Conservation (phyloP, 2,329 filamentous ascomycete species). For the Paecilomyces variotii region DNA sequence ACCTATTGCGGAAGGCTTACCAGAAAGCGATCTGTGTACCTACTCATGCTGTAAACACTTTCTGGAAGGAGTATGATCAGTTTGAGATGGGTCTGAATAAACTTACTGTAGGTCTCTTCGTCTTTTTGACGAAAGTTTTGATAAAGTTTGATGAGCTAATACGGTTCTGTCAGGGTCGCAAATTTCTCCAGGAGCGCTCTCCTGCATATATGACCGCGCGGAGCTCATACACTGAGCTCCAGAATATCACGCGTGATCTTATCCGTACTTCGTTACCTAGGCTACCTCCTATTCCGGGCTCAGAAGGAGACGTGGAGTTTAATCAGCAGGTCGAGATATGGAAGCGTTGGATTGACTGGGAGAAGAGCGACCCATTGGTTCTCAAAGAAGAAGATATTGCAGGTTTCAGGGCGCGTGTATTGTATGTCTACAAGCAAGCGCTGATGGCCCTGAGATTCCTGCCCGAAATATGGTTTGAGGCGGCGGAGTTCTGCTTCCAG, state of each 20-base stretch:
- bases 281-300: slow-evolving; percentile 75
- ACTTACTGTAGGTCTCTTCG: slow-evolving; percentile 55
- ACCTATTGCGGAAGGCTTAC: slow-evolving; percentile 82
- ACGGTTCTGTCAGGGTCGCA: slow-evolving; percentile 60
- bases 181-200: slow-evolving; percentile 88
- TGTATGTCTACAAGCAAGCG: slow-evolving; percentile 90
- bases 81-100: slow-evolving; percentile 95
- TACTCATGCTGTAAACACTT: slow-evolving; percentile 67
- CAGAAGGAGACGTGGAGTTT: slow-evolving; percentile 80
- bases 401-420: slow-evolving; percentile 66
- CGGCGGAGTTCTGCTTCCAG: slow-evolving; percentile 83
- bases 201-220: slow-evolving; percentile 94
- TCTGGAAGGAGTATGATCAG: slow-evolving; percentile 97
- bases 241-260: slow-evolving; percentile 74
- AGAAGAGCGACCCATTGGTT: slow-evolving; percentile 85
- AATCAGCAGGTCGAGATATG: slow-evolving; percentile 76
- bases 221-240: slow-evolving; percentile 80
- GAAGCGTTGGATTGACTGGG: slow-evolving; percentile 93
- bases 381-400: slow-evolving; percentile 72
- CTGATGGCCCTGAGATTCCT: slow-evolving; percentile 90
- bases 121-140: not conserved
- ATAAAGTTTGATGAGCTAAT: slow-evolving; percentile 3
- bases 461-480: slow-evolving; percentile 93
- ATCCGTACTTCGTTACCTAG: slow-evolving; percentile 69
- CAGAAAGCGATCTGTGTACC: slow-evolving; percentile 84